phyloP scores from a whole-genome alignment of 768 basidiomycete species.

The Agaricus bisporus region DNA sequence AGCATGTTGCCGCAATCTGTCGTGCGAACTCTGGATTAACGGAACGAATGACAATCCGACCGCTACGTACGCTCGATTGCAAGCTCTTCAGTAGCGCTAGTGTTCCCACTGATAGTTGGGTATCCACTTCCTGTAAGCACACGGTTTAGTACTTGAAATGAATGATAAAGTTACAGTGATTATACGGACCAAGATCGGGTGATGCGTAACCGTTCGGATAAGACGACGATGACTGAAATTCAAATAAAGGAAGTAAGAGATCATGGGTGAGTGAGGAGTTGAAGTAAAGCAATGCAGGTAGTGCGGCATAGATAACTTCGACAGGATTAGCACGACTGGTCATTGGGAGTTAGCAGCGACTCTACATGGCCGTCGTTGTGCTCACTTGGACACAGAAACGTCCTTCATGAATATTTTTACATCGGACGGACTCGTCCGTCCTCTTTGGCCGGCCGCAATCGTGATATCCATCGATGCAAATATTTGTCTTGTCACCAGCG shows the following conservation, averaged over 20 bases:
- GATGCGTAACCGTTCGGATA: constrained; percentile 21
- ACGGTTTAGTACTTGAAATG: not conserved
- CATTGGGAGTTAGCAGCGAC: not conserved
- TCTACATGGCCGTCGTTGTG: not conserved
- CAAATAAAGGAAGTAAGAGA: constrained; percentile 41
- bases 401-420: constrained; percentile 44
- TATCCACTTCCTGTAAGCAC: constrained; percentile 14
- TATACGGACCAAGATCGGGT: constrained; percentile 24
- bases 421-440: constrained; percentile 30
- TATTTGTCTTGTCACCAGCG: constrained; percentile 37
- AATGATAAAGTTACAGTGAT: not conserved
- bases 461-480: constrained; percentile 45
- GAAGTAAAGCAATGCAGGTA: constrained; percentile 37
- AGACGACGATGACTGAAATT: constrained; percentile 31
- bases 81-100: constrained; percentile 10
- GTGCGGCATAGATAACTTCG: constrained; percentile 38
- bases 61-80: constrained; percentile 19
- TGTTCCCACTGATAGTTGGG: constrained; percentile 15
- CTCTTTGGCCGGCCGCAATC: constrained; percentile 18
- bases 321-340: constrained; percentile 32
- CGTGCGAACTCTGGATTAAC: not conserved
- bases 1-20: constrained; percentile 56
- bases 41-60: not conserved
- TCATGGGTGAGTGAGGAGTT: constrained; percentile 33
- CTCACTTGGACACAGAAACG: constrained; percentile 32